Conservation (phyloP, 306 rosid species). For the Sindora glabra region DNA sequence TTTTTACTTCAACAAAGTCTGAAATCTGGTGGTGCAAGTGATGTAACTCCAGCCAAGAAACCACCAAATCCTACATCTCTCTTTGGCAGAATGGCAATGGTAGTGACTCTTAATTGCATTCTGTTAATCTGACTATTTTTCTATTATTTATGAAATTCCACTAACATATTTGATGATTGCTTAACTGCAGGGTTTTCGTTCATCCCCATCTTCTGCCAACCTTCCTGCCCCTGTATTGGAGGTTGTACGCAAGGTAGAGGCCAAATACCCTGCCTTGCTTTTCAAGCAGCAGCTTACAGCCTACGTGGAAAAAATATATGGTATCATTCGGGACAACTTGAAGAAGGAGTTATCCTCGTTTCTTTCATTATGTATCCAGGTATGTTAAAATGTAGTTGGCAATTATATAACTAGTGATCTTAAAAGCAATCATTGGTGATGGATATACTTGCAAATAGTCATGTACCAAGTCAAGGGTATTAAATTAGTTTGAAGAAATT, state of each 20-base stretch:
- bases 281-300: conserved; percentile 99
- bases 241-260: conserved; percentile 85
- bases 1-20: conserved; percentile 88
- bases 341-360: conserved; percentile 79
- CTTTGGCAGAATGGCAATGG: conserved; percentile 99
- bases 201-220: conserved; percentile 84
- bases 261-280: conserved; percentile 95
- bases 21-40: conserved; percentile 53
- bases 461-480: too few species aligned
- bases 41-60: conserved; percentile 59
- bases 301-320: conserved; percentile 96
- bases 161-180: conserved; percentile 17
- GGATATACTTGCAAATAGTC: too few species aligned
- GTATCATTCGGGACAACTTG: conserved; percentile 93
- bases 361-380: conserved; percentile 90
- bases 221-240: conserved; percentile 59
- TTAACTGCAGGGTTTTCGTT: conserved; percentile 79
- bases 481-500: too few species aligned
- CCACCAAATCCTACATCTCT: conserved; percentile 83
- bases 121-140: neutral
- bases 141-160: neutral
- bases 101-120: conserved; percentile 19
- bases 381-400: conserved; percentile 19
- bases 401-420: neutral
- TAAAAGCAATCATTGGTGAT: conserved; percentile 10